Evolutionary conservation across 768 basidiomycete genomes (phyloP).

Genomic region (Gymnopilus dilepis): DNA sequence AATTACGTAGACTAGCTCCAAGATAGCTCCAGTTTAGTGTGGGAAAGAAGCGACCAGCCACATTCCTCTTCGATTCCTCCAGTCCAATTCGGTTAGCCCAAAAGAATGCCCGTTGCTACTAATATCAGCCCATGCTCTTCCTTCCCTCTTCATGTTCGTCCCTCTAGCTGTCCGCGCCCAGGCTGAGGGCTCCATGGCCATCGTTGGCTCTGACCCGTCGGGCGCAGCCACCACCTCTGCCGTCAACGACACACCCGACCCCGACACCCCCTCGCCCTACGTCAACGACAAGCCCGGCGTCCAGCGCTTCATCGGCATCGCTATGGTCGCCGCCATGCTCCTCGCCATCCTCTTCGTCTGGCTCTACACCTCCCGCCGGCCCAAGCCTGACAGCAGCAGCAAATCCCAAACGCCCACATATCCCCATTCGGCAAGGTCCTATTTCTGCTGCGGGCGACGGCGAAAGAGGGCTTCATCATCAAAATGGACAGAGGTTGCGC

Average conservation of each 20-base stretch:
- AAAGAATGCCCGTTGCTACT: slow-evolving; percentile 14
- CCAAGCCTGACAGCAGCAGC: too few species aligned
- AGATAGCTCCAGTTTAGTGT: slow-evolving; percentile 22
- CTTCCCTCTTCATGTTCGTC: slow-evolving; percentile 35
- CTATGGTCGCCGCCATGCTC: slow-evolving; percentile 42
- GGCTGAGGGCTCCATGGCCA: slow-evolving; percentile 32
- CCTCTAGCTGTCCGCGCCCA: slow-evolving; percentile 24
- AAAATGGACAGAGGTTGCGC: background rate
- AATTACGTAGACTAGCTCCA: slow-evolving; percentile 22
- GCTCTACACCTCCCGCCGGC: slow-evolving; percentile 37
- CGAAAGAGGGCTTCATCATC: slow-evolving; percentile 1
- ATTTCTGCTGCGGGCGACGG: slow-evolving; percentile 11
- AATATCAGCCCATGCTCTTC: slow-evolving; percentile 11
- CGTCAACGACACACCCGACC: slow-evolving; percentile 12
- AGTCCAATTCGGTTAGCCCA: slow-evolving; percentile 32
- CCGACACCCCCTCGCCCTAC: slow-evolving; percentile 17
- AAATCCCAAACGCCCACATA: background rate
- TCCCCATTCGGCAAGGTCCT: background rate
- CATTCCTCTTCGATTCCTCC: background rate
- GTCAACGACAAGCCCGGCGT: slow-evolving; percentile 32
- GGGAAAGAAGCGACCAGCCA: slow-evolving; percentile 22
- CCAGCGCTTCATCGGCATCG: slow-evolving; percentile 52
- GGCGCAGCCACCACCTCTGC: slow-evolving; percentile 13
- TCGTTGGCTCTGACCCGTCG: slow-evolving; percentile 13
- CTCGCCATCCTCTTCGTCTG: slow-evolving; percentile 43